A percentile compares a stretch with the other conserved stretches of the same genome.
Evolutionary conservation across 768 basidiomycete genomes (phyloP).

Genomic region (Suillus variegatus): DNA sequence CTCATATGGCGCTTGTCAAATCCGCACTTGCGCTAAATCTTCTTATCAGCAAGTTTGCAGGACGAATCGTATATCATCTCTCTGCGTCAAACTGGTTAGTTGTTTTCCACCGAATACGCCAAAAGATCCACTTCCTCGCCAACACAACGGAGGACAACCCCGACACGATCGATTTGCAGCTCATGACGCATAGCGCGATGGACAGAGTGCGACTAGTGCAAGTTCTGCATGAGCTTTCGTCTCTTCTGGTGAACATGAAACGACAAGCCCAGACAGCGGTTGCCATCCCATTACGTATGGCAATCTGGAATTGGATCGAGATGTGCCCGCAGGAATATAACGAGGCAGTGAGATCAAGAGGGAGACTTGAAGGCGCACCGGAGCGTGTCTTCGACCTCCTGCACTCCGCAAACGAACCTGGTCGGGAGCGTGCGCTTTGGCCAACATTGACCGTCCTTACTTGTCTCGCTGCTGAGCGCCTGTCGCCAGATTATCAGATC

Average conservation of each 20-base stretch:
- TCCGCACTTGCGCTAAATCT: slow-evolving; percentile 56
- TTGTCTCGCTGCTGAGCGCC: slow-evolving; percentile 73
- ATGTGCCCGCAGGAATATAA: slow-evolving; percentile 78
- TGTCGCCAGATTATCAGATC: slow-evolving; percentile 57
- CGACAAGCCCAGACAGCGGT: slow-evolving; percentile 71
- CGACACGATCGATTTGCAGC: slow-evolving; percentile 73
- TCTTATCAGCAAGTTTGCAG: slow-evolving; percentile 70
- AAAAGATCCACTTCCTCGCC: slow-evolving; percentile 69
- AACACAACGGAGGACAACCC: slow-evolving; percentile 50
- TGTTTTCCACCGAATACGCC: slow-evolving; percentile 68
- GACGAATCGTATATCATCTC: slow-evolving; percentile 81
- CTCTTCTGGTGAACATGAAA: slow-evolving; percentile 81
- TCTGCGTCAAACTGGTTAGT: slow-evolving; percentile 88
- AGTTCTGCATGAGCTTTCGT: slow-evolving; percentile 78
- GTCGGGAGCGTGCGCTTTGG: slow-evolving; percentile 64
- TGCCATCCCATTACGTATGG: slow-evolving; percentile 69
- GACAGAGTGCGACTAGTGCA: slow-evolving; percentile 68
- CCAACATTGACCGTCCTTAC: slow-evolving; percentile 77
- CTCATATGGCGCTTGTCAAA: slow-evolving; percentile 59
- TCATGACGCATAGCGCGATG: slow-evolving; percentile 78
- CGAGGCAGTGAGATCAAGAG: slow-evolving; percentile 61
- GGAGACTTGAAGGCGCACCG: slow-evolving; percentile 75
- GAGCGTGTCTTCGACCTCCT: slow-evolving; percentile 87
- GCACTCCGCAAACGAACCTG: slow-evolving; percentile 46
- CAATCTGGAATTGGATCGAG: slow-evolving; percentile 91